These are phyloP conservation scores for Rhizophagus clarus DNA, from an alignment of 192 early-diverging fungal species.

Conservation along the genomic window DNA sequence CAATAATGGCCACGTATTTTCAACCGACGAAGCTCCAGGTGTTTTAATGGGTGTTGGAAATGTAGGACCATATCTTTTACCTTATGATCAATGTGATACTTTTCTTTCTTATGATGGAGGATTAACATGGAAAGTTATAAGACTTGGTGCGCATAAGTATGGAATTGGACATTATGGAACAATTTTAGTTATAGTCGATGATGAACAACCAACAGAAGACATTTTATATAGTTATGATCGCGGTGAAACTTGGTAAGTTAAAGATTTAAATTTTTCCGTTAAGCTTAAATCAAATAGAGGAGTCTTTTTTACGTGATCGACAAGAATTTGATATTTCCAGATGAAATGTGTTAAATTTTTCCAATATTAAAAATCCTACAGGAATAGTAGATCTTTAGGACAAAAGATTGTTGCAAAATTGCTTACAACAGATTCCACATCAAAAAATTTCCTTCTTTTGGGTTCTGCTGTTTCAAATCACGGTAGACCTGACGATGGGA, in stretches of 20 bases:
- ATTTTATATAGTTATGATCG: constrained; percentile 78
- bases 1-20: constrained; percentile 74
- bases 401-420: constrained; percentile 57
- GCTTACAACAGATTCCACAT: constrained; percentile 80
- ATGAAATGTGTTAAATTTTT: background rate
- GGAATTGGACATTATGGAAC: constrained; percentile 85
- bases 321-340: too few relatives aligned
- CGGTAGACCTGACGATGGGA: constrained; percentile 23
- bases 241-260: constrained; percentile 70
- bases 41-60: constrained; percentile 90
- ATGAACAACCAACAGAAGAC: constrained; percentile 51
- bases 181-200: constrained; percentile 73
- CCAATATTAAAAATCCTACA: constrained; percentile 13
- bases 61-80: constrained; percentile 71
- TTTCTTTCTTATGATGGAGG: constrained; percentile 89
- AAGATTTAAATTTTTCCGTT: background rate
- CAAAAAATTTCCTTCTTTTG: constrained; percentile 68
- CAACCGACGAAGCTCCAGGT: constrained; percentile 73
- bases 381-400: constrained; percentile 49
- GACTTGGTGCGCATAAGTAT: constrained; percentile 77
- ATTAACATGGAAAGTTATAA: constrained; percentile 67
- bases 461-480: background rate
- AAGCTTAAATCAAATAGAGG: too few relatives aligned
- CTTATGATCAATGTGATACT: constrained; percentile 79
- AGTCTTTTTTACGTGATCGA: too few relatives aligned